Evolutionary conservation across 441 rosid species (phyloP), one percentile per base, ranked within the genome.

Genomic region (Populus tomentosa): DNA sequence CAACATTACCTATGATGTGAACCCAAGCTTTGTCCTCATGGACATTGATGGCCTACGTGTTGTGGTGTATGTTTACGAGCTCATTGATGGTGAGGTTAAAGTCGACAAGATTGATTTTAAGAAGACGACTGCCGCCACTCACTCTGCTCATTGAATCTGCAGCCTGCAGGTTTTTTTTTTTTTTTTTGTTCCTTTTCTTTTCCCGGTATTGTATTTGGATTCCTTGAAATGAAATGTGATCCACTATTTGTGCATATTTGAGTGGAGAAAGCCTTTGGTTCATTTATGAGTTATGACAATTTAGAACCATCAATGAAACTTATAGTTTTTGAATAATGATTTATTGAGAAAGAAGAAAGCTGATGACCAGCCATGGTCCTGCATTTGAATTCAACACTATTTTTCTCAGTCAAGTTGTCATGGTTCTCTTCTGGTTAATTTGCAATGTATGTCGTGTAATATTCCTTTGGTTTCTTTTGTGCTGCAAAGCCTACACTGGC

Each of bases 31-130:
- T 79, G 96, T 95, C 69, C 95, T 95, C 76, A 93, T 95, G 99
- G 98, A 95, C 81, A 95, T 95, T 1, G 97, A 95, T 70, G 99
- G 98, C 67, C 81, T 90, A 24, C 92, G 98, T 1, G 97, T 93
- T 67, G 97, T 93, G 76, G 96, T 95, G 42, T 95, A 95, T 79
- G 99, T 93, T 46, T 93, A 95, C 61, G 99, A 95, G 79, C 97
- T 95, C 72, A 86, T 92, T 1, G 99, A 95, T 68, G 98, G 99
- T n/a, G 98, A 95, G 82, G 98, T 95, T 50, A 95, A 93, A 82
- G 99, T 95, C 1, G 99, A 95, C 88, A 95, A 95, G 84, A 95
- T 95, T 11, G 99, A 93, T 80, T 95, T 95, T 80, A 95, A 95
- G 92, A 93, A 93, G 84, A 87, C 94, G 8, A 69, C 78, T 6